phyloP scores from a whole-genome alignment of 345 rosid species.

The Euclidium syriacum region DNA sequence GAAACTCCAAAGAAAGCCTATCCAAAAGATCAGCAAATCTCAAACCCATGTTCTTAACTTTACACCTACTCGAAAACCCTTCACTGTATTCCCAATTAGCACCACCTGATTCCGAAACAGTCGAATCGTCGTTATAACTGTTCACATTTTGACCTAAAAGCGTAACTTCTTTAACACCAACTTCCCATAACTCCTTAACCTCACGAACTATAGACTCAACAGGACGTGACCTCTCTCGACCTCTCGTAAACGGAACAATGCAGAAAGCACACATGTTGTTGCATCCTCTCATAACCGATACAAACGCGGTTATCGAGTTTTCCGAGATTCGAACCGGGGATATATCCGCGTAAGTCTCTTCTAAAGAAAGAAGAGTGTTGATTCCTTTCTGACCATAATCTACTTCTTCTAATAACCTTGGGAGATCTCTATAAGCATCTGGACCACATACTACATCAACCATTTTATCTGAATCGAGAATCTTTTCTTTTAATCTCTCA shows the following conservation, averaged over 20 bases:
- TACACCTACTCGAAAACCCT: constrained; percentile 81
- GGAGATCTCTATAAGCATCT: constrained; percentile 92
- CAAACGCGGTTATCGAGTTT: constrained; percentile 70
- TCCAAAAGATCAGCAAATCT: constrained; percentile 91
- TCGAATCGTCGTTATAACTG: constrained; percentile 79
- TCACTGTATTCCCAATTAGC: constrained; percentile 67
- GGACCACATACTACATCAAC: constrained; percentile 97
- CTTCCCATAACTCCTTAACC: constrained; percentile 76
- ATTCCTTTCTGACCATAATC: constrained; percentile 92
- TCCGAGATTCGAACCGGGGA: constrained; percentile 68
- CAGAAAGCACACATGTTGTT: constrained; percentile 97
- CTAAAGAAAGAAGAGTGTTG: constrained; percentile 87
- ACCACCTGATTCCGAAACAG: constrained; percentile 57
- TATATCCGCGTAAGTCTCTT: constrained; percentile 94
- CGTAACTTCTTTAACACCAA: constrained; percentile 88
- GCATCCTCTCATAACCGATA: constrained; percentile 94
- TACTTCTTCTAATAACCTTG: constrained; percentile 73
- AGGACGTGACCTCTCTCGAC: constrained; percentile 85
- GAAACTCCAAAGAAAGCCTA: constrained; percentile 70
- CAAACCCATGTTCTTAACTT: constrained; percentile 72
- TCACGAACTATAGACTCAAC: constrained; percentile 85
- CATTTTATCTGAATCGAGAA: constrained; percentile 92
- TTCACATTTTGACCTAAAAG: constrained; percentile 94
- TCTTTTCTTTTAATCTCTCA: constrained; percentile 86
- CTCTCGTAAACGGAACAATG: constrained; percentile 95